Base-by-base conservation (phyloP, 495 filamentous ascomycete genomes). In the Hapsidospora chrysogenum region DNA sequence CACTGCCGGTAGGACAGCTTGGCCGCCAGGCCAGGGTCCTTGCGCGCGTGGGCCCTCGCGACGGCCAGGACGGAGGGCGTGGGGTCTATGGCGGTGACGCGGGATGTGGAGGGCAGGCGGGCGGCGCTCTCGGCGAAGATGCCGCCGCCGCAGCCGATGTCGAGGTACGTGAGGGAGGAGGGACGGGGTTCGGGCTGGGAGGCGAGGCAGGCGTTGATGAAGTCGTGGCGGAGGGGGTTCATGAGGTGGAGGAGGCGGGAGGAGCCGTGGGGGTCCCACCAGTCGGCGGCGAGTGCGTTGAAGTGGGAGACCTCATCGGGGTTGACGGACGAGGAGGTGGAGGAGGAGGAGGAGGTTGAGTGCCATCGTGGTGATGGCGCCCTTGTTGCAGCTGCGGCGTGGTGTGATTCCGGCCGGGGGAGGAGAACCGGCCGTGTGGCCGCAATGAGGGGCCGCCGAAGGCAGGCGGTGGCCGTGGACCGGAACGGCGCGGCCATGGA, bases 181-280 rank as follows among this genome's bases (percentile, higher is more conserved):
- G 30, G 17, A 18, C 4, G 4, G 4, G 30, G 4, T 29, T 57
- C 48, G 37, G 54, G 48, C 28, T 60, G 58, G 14, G 63, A 61
- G 43, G 66, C 54, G 39, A 68, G 75, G 45, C 86, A 93, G 23
- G 61, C 52, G 2, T 60, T 56, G 53, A 97, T 89, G 61, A 96
- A 96, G 49, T 84, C 76, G 55, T 95, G 85, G 21, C 89, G 85
- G 28, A 92, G 72, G 8, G 92, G 89, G 63, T 97, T 96, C 89
- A 97, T 96, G 32, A 92, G 76, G 55, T 96, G 92, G 2, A 97
- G 76, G 41, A 93, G 75, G 10, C 86, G 74, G 0, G 85, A 95
- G 14, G 85, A 74, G 35, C 89, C 89, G 57, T 92, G 76, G 2
- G 89, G 82, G 57, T 96, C 92, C 89, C 89, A 97, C 89, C 89